Percentiles rank a stretch among this genome's conserved stretches.
Evolutionary conservation across 2,329 filamentous ascomycete species (phyloP).

Genomic region (Arthrobotrys entomopaga): DNA sequence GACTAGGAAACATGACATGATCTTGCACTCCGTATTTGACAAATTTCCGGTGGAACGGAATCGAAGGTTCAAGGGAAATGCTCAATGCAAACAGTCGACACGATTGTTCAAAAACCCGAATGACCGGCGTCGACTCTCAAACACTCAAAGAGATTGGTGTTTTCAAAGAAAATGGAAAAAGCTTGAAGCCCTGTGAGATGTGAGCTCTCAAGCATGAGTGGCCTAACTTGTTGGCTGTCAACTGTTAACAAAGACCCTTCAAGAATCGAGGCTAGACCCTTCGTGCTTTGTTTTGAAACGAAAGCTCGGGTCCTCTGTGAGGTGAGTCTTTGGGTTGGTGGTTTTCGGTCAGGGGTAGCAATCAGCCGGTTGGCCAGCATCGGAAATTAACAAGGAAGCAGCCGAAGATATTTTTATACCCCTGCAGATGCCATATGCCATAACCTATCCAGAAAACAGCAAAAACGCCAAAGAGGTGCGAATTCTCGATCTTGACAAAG

Average conservation of each 20-base stretch:
- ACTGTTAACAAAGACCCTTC: not conserved
- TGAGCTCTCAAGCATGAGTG: too few relatives aligned
- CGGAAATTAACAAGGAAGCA: constrained; percentile 6
- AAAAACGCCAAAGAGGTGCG: not conserved
- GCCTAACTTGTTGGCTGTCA: not conserved
- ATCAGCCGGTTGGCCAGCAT: not conserved
- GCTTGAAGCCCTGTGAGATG: too few relatives aligned
- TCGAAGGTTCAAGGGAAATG: too few relatives aligned
- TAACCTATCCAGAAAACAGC: not conserved
- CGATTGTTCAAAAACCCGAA: too few relatives aligned
- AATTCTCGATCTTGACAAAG: not conserved
- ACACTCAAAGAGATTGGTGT: too few relatives aligned
- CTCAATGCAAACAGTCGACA: too few relatives aligned
- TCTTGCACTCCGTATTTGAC: too few relatives aligned
- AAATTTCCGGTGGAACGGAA: too few relatives aligned
- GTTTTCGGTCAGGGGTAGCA: not conserved
- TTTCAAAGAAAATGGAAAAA: too few relatives aligned
- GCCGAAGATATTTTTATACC: not conserved
- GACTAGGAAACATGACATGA: too few relatives aligned
- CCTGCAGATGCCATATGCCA: not conserved
- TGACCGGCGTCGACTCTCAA: too few relatives aligned
- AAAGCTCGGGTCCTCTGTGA: not conserved
- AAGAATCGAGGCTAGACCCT: not conserved
- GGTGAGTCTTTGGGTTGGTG: not conserved
- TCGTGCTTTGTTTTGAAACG: not conserved